phyloP scores from a whole-genome alignment of 2,329 filamentous ascomycete genomes.

The Penicillium decumbens region DNA sequence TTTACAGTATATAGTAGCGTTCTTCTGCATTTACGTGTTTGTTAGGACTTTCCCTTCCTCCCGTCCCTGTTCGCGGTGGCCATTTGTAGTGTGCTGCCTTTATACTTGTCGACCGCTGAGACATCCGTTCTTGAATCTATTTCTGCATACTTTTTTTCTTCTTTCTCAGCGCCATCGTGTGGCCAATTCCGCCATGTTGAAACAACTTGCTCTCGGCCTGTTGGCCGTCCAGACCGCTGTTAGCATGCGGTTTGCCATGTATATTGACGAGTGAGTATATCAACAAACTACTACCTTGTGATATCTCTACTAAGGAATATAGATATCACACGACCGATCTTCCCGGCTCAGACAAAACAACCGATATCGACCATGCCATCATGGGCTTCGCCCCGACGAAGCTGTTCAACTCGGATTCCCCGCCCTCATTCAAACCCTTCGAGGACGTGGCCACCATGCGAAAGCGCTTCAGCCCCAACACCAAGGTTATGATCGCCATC shows the following conservation, averaged over 20 bases:
- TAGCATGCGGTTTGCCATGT: conserved; percentile 40
- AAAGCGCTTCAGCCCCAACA: conserved; percentile 50
- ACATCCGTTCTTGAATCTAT: not conserved
- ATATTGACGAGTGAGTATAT: conserved; percentile 45
- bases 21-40: not conserved
- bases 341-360: conserved; percentile 33
- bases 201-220: conserved; percentile 26
- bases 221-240: conserved; percentile 29
- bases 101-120: not conserved
- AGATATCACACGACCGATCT: conserved; percentile 43
- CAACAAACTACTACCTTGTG: not conserved
- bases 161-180: not conserved
- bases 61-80: not conserved
- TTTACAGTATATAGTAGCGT: conserved; percentile 9
- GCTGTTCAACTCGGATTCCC: conserved; percentile 46
- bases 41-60: not conserved
- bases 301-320: conserved; percentile 2
- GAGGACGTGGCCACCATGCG: conserved; percentile 51
- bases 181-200: conserved; percentile 22
- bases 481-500: conserved; percentile 65
- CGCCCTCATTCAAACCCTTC: conserved; percentile 51
- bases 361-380: conserved; percentile 52
- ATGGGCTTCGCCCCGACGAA: conserved; percentile 53
- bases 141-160: not conserved
- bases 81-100: conserved; percentile 7